A percentile compares a stretch with the other conserved stretches of the same genome.
Evolutionary conservation across 1,284 basidiomycete genomes (phyloP).

Genomic region (Apiotrichum porosum): DNA sequence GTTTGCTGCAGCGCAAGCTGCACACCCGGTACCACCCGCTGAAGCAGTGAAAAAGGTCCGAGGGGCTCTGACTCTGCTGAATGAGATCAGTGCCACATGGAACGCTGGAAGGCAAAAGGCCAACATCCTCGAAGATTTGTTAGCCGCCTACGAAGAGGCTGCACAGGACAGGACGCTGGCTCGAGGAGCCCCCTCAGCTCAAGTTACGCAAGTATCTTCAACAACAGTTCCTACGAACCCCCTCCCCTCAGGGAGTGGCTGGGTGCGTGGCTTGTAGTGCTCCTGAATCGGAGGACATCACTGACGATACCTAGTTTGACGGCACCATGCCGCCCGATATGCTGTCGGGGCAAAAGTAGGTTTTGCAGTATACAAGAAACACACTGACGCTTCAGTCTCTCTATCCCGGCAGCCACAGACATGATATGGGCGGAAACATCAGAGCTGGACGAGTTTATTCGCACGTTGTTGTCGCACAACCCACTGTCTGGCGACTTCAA

Average conservation of each 20-base stretch:
- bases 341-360: no score
- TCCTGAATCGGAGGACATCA: no score
- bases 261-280: no score
- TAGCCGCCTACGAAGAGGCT: constrained; percentile 6
- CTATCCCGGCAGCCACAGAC: no score
- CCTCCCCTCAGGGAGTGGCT: neutral
- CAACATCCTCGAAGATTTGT: constrained; percentile 5
- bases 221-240: no score
- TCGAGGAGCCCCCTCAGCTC: no score
- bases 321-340: no score
- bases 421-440: neutral
- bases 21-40: neutral
- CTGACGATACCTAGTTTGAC: neutral
- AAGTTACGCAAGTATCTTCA: no score
- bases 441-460: neutral
- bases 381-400: no score
- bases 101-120: constrained; percentile 8
- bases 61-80: constrained; percentile 2
- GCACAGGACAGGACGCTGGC: no score
- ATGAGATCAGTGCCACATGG: constrained; percentile 11
- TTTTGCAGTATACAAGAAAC: no score
- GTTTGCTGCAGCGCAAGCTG: constrained; percentile 11
- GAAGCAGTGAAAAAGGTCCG: constrained; percentile 5
- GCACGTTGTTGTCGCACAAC: neutral
- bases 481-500: no score